Evolutionary conservation across 2,329 filamentous ascomycete species (phyloP).

Genomic region (Aspergillus alliaceus): DNA sequence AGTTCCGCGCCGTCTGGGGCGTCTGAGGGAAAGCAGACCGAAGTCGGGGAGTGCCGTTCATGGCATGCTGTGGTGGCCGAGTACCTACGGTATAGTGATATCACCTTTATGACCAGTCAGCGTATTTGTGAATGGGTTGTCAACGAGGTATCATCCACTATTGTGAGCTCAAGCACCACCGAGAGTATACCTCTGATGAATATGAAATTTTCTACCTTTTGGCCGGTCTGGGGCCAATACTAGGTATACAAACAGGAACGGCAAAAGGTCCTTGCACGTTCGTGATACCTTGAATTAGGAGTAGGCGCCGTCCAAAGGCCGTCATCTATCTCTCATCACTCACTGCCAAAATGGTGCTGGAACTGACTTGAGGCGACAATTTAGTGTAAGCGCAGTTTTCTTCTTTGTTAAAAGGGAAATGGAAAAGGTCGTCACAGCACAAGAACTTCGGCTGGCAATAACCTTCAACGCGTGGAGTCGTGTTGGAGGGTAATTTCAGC

Average conservation of each 20-base stretch:
- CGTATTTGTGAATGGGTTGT: neutral
- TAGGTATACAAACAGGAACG: neutral
- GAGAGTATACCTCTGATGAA: neutral
- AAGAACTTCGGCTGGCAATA: neutral
- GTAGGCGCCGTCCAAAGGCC: neutral
- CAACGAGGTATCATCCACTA: neutral
- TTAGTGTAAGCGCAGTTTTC: neutral
- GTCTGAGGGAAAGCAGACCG: constrained; percentile 80
- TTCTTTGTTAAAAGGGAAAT: neutral
- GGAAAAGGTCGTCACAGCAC: neutral
- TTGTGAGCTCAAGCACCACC: neutral
- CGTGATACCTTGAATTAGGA: neutral
- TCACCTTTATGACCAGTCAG: constrained; percentile 3
- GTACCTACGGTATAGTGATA: constrained; percentile 9
- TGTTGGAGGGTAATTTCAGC: constrained; percentile 13
- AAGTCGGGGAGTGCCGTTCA: constrained; percentile 80
- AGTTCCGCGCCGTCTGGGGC: constrained; percentile 54
- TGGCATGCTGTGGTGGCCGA: constrained; percentile 58
- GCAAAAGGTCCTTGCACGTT: neutral
- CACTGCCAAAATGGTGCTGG: neutral
- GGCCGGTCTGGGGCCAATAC: neutral
- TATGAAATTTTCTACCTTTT: neutral
- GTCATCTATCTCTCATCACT: neutral
- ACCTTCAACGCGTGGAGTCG: constrained; percentile 16
- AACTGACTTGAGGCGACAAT: neutral